phyloP scores from a whole-genome alignment of 2,329 filamentous ascomycete species.

The Hymenoscyphus infarciens region DNA sequence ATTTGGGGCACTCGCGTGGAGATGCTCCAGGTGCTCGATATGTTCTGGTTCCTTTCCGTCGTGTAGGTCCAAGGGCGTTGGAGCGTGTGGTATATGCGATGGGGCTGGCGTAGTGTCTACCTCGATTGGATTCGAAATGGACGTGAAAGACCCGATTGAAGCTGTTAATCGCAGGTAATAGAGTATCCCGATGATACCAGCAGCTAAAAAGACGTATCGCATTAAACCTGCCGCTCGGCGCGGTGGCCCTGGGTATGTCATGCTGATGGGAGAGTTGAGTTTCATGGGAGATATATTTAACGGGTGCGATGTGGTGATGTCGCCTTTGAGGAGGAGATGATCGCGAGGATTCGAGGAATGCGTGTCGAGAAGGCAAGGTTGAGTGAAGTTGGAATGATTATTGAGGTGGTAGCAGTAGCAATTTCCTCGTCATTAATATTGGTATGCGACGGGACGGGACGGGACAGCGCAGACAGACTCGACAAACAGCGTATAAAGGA shows the following conservation, averaged over 20 bases:
- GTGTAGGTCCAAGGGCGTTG: background rate
- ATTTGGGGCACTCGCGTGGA: background rate
- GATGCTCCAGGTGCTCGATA: background rate
- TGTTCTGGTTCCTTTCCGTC: background rate
- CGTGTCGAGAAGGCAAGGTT: background rate
- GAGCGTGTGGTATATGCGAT: background rate
- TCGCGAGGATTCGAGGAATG: background rate
- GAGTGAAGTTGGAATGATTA: background rate
- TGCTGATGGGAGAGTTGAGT: constrained; percentile 26
- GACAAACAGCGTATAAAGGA: constrained; percentile 5
- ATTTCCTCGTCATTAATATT: background rate
- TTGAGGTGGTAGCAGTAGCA: background rate
- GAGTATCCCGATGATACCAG: constrained; percentile 17
- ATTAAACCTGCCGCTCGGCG: constrained; percentile 27
- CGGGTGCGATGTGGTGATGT: background rate
- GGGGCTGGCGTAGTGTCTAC: background rate
- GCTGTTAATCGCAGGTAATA: constrained; percentile 18
- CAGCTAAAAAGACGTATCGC: constrained; percentile 24
- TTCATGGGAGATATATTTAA: constrained; percentile 4
- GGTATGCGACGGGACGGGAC: background rate
- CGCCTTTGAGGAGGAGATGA: background rate
- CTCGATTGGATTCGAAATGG: background rate
- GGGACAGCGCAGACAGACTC: background rate
- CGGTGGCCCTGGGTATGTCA: constrained; percentile 31
- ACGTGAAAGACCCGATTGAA: background rate